phyloP scores from a whole-genome alignment of 2,329 filamentous ascomycete genomes.

The Calonectria montana region DNA sequence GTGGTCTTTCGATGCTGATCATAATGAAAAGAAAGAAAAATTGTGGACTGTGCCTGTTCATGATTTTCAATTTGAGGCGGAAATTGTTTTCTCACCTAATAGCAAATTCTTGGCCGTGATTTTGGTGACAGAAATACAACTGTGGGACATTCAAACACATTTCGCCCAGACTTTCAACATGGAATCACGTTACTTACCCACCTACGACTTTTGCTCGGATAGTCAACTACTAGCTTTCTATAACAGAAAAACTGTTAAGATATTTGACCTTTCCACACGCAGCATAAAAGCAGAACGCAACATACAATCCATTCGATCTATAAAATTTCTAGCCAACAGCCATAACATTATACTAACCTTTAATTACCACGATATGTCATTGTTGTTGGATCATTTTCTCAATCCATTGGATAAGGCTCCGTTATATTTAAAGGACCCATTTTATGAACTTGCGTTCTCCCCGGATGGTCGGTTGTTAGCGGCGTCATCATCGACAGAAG shows the following conservation, averaged over 20 bases:
- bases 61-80: rapidly evolving
- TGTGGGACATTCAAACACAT: neutral
- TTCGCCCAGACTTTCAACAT: too few species aligned
- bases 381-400: too few species aligned
- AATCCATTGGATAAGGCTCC: too few species aligned
- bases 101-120: neutral
- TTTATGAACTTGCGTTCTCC: rapidly evolving
- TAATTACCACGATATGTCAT: too few species aligned
- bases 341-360: too few species aligned
- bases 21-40: too few species aligned
- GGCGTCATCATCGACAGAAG: too few species aligned
- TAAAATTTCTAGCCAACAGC: too few species aligned
- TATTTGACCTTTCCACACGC: neutral
- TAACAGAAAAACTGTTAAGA: neutral
- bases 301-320: rapidly evolving
- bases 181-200: too few species aligned
- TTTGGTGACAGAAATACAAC: neutral
- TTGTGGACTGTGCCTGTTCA: neutral
- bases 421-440: too few species aligned
- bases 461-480: too few species aligned
- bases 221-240: neutral
- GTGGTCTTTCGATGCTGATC: neutral
- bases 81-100: neutral
- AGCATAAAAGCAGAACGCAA: neutral
- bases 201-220: neutral